These are phyloP conservation scores for Sporothrix inflata DNA, from an alignment of 2,329 filamentous ascomycete species.

Conservation along the genomic window DNA sequence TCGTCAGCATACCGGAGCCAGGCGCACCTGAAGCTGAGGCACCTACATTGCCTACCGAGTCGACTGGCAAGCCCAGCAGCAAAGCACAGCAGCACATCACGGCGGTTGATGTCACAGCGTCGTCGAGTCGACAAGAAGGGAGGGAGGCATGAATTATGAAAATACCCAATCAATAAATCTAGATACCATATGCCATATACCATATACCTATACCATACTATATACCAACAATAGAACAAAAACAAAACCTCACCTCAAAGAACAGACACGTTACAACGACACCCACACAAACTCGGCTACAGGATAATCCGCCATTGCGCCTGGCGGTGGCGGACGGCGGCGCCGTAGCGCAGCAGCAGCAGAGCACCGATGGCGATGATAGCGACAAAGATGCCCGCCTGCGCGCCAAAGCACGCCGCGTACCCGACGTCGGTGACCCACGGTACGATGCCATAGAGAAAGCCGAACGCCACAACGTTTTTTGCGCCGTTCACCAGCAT, in stretches of 20 bases:
- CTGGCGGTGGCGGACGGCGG: slow-evolving; percentile 38
- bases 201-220: not conserved
- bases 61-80: not conserved
- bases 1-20: not conserved
- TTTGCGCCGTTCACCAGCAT: slow-evolving; percentile 45
- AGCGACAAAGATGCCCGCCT: slow-evolving; percentile 39
- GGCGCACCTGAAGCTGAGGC: not conserved
- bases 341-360: slow-evolving; percentile 38
- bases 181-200: not conserved
- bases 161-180: not conserved
- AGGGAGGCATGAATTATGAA: not conserved
- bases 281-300: not conserved
- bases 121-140: not conserved
- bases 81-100: not conserved
- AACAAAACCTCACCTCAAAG: not conserved
- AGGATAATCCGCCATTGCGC: slow-evolving; percentile 41
- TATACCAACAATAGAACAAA: not conserved
- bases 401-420: slow-evolving; percentile 38
- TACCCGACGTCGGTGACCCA: slow-evolving; percentile 43
- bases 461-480: slow-evolving; percentile 53
- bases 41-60: not conserved
- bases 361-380: slow-evolving; percentile 38
- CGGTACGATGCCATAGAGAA: slow-evolving; percentile 49
- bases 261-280: not conserved
- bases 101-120: not conserved